Base-by-base conservation (phyloP, 2,329 filamentous ascomycete genomes). In the Alternaria angustiovoidea region DNA sequence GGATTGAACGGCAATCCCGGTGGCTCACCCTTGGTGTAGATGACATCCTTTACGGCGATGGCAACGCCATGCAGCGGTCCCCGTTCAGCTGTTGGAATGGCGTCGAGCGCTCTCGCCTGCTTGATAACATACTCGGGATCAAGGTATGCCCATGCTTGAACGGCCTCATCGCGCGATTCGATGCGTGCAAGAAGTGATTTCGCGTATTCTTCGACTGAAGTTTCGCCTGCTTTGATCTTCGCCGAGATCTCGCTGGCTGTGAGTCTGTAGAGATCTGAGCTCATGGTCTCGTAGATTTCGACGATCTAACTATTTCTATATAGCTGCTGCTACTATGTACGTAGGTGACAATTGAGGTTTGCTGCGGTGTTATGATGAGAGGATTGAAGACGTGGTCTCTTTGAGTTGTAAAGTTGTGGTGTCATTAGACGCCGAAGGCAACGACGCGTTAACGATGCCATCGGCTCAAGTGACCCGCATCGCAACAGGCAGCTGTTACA, bases 21-120 rank as follows among this genome's bases (percentile, higher is more conserved):
- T 18, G 41, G 34, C 46, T 38, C 3, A 63, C 64, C 57, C 83
- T 88, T 66, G 81, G 81, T 63, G 39, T 69, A 61, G 14, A 88
- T 86, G 3, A 88, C 80, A 77, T 89, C 87, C 69, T 89, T 89
- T 11, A 89, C 79, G 1, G 80, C 87, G n/a, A 89, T 75, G 0
- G 85, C 81, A 7, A 89, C 71, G 1, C 87, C 87, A 66, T 88
- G 86, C 0, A 89, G 73, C 0, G 84, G 84, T 0, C 87, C 86
- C 55, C 87, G 78, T 56, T 85, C 64, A 1, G 80, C 77, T 0
- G 63, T 43, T 0, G 86, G 83, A 2, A 88, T 63, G 24, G 75
- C 62, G 66, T 89, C 87, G 0, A 89, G 80, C 11, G 73, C 72
- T 43, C 73, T 78, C 0, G 87, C 87, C 57, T 85, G 81, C 16